Evolutionary conservation across 768 basidiomycete species (phyloP), one percentile per base, ranked within the genome.

Genomic region (Tylopilus sp.): DNA sequence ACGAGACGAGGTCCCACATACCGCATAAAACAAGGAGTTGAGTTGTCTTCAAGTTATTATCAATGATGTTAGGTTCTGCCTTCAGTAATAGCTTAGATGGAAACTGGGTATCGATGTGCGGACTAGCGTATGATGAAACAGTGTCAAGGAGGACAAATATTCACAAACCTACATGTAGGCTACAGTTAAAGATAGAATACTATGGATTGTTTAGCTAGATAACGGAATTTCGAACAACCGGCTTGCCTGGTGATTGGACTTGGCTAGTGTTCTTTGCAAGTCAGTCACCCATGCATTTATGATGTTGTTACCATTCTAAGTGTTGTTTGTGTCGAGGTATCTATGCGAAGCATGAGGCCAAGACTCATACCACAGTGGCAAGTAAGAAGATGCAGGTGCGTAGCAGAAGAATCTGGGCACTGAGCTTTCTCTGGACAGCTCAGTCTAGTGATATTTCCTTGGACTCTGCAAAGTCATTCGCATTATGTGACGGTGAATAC

Each of bases 51-150:
- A n/a, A n/a, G n/a, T n/a, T 2, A 28, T 42, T 13, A 30, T 35
- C 20, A 22, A 28, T n/a, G 30, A 31, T 31, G 30, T 31, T 31
- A 11, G 3, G 11, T 23, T 25, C 48, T 36, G 71, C 72, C 60
- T 82, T 83, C 31, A 85, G 73, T 18, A 84, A 57, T 33, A 85
- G 69, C 53, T 82, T 82, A 2, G 82, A 77, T 10, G 83, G 83
- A 28, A 86, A n/a, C n/a, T n/a, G n/a, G n/a, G n/a, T n/a, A n/a
- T n/a, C 62, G 44, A 82, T 79, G 50, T 80, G 82, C 0, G 79
- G 79, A 6, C 70, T 71, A 22, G 9, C 11, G 12, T 8, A 42
- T 12, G 18, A 45, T 57, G 23, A 42, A 25, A 9, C 12, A 0
- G 36, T 17, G 8, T 10, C 7, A 1, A 36, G 2, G 6, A n/a